These are phyloP conservation scores for Licmophora abbreviata DNA, from an alignment of 108 stramenopile species.

Conservation along the genomic window DNA sequence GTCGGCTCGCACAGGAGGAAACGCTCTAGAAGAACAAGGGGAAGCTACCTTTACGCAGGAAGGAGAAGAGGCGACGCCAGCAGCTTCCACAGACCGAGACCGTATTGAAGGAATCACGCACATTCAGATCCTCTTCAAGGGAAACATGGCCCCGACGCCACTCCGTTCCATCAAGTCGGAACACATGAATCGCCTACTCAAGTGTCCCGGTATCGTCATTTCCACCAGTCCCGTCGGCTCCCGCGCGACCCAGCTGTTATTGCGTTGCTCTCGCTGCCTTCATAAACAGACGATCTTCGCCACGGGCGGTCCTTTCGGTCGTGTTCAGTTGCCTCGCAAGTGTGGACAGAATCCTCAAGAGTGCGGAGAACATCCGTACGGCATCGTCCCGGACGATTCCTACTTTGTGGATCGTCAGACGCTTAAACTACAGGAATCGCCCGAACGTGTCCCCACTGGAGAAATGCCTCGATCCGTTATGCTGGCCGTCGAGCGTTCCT, in stretches of 20 bases:
- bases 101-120: constrained; percentile 4
- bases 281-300: constrained; percentile 42
- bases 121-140: constrained; percentile 70
- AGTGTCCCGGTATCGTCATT: constrained; percentile 95
- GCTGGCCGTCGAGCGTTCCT: constrained; percentile 82
- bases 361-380: constrained; percentile 83
- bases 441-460: constrained; percentile 84
- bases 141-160: constrained; percentile 65
- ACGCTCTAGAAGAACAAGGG: constrained; percentile 1
- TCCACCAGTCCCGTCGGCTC: constrained; percentile 74
- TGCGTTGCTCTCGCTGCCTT: constrained; percentile 84
- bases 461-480: constrained; percentile 96
- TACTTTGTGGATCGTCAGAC: constrained; percentile 94
- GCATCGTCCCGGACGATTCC: constrained; percentile 86
- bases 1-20: constrained; percentile 1
- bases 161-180: constrained; percentile 87
- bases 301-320: constrained; percentile 51
- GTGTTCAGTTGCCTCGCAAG: constrained; percentile 39
- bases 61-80: background rate
- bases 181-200: constrained; percentile 88
- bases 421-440: constrained; percentile 95
- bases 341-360: constrained; percentile 56
- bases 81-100: background rate
- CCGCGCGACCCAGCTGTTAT: constrained; percentile 70
- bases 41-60: background rate